Evolutionary conservation across 805 yeast species (phyloP).

Genomic region (Candida boleticola): DNA sequence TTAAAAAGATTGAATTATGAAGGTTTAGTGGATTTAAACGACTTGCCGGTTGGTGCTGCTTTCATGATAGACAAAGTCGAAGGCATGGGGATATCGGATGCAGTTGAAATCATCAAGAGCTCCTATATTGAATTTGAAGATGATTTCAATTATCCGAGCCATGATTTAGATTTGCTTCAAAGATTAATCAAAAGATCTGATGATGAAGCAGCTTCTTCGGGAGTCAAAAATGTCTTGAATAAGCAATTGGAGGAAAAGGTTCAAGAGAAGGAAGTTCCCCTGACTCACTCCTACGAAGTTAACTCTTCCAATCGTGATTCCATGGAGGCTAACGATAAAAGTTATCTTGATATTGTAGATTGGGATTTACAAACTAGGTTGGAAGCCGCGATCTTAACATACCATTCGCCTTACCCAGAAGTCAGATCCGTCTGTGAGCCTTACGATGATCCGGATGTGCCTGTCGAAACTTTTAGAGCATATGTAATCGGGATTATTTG

Average conservation of each 20-base stretch:
- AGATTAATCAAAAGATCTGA: constrained; percentile 10
- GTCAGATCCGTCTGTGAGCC: constrained; percentile 29
- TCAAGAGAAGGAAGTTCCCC: background rate
- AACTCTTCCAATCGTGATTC: constrained; percentile 6
- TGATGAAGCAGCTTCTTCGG: no score
- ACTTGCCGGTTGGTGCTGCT: constrained; percentile 30
- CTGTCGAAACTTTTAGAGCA: constrained; percentile 50
- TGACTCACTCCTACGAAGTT: no score
- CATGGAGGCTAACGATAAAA: background rate
- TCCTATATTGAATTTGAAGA: constrained; percentile 41
- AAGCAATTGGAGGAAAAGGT: background rate
- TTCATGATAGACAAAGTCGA: constrained; percentile 43
- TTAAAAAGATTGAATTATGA: constrained; percentile 26
- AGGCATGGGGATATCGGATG: constrained; percentile 33
- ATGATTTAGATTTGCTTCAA: constrained; percentile 32
- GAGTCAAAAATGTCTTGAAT: background rate
- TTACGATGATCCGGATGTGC: constrained; percentile 38
- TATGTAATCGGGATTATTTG: constrained; percentile 52
- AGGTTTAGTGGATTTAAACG: constrained; percentile 23
- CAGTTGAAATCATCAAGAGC: constrained; percentile 37
- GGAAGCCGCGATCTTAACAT: constrained; percentile 44
- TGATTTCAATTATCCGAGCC: constrained; percentile 47
- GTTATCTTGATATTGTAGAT: constrained; percentile 8
- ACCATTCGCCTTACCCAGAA: constrained; percentile 39
- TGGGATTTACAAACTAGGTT: constrained; percentile 35